Base-by-base conservation (phyloP, 495 filamentous ascomycete species). In the Hyaloscypha finlandica region DNA sequence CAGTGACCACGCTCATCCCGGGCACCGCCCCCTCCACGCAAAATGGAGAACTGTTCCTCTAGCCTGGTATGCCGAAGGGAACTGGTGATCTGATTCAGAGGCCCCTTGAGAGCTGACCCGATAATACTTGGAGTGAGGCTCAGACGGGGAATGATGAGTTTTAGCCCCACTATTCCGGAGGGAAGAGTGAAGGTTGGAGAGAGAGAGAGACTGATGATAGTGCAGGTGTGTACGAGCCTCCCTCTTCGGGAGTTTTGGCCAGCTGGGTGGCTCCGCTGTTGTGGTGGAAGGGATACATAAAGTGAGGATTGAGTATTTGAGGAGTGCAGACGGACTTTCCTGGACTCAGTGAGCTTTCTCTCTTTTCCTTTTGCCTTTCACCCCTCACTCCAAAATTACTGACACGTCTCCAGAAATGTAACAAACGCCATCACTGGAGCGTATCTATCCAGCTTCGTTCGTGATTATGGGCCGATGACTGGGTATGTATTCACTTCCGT, bases 61-160 rank as follows among this genome's bases (percentile, higher is more conserved):
- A 78, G 78, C 79, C 78, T n/a, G 79, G 78, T 0, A 81, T 81
- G 78, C 78, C 76, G 69, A 81, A 81, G 63, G 75, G 78, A 39
- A 81, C 79, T 1, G 78, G 79, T 4, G 79, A 81, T 60, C 65
- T 81, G 20, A 68, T 80, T 64, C 77, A 81, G 71, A 54, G 29
- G 0, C 56, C 61, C 3, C 25, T 54, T 4, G 61, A 64, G 48
- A 64, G 45, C 30, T 64, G 51, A 30, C 45, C 61, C 2, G 51
- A 54, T 64, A 54, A 64, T 35, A 35, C 45, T 6, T 64, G 45
- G 29, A 35, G 45, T 25, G 51, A 30, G 19, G 61, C 61, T 55
- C 3, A 3, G 31, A 11, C 25, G 9, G 61, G 5, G 22, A 55
- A 37, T 64, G 61, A 52, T 64, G 51, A 62, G 35, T 9, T 16